Evolutionary conservation across 176 grass and related monocot species (phyloP).

Genomic region (Sorghum bicolor): DNA sequence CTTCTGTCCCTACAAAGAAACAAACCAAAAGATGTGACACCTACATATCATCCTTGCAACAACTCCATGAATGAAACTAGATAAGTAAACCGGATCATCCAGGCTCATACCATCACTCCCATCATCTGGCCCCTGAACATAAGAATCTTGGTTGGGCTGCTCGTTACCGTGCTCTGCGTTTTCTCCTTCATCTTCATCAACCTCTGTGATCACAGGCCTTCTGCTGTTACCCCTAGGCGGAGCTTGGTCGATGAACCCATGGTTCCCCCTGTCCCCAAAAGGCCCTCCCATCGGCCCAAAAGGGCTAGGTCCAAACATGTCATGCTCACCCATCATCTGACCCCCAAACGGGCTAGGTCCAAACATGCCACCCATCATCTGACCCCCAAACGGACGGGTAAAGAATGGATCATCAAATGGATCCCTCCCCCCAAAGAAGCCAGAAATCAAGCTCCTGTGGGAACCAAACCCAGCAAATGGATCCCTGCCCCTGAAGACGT

Average conservation of each 20-base stretch:
- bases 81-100: neutral
- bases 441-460: constrained; percentile 41
- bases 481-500: constrained; percentile 49
- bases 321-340: constrained; percentile 58
- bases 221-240: constrained; percentile 10
- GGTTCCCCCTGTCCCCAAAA: constrained; percentile 31
- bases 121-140: constrained; percentile 82
- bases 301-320: constrained; percentile 36
- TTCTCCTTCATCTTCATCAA: constrained; percentile 46
- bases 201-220: constrained; percentile 63
- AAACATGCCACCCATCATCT: constrained; percentile 63
- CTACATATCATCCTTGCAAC: neutral
- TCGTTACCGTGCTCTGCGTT: neutral
- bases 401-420: constrained; percentile 95
- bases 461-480: constrained; percentile 67
- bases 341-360: constrained; percentile 51
- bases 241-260: constrained; percentile 49
- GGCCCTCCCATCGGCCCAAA: constrained; percentile 33
- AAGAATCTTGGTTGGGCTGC: constrained; percentile 22
- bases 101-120: constrained; percentile 40
- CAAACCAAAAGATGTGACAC: neutral
- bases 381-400: constrained; percentile 62
- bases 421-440: constrained; percentile 75
- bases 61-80: neutral
- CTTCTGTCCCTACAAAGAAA: constrained; percentile 41